Percentiles rank a stretch among this genome's conserved stretches.
Conservation (phyloP, 257 asterid genomes). For the Salvia rosmarinus region DNA sequence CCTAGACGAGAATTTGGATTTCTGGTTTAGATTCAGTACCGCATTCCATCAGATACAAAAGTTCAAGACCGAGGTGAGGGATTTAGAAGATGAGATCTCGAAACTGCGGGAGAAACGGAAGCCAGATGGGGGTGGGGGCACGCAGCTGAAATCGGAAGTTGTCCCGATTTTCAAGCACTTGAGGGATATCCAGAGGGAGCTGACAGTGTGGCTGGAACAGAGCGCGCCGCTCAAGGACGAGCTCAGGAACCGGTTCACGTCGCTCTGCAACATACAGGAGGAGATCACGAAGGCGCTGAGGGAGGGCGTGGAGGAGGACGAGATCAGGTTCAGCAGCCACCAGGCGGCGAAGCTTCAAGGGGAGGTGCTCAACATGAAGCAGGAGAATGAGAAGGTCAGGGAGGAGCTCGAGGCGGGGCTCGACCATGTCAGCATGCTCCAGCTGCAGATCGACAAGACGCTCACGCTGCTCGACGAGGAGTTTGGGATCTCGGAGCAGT, state of each 20-base stretch:
- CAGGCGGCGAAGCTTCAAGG: constrained; percentile 75
- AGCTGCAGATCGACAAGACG: constrained; percentile 47
- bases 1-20: constrained; percentile 56
- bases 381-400: constrained; percentile 57
- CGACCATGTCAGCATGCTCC: constrained; percentile 48
- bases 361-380: constrained; percentile 63
- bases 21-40: constrained; percentile 72
- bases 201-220: constrained; percentile 50
- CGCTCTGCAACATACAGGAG: constrained; percentile 53
- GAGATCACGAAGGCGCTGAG: constrained; percentile 50
- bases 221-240: constrained; percentile 52
- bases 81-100: constrained; percentile 46
- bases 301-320: constrained; percentile 56
- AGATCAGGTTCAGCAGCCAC: constrained; percentile 54
- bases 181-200: constrained; percentile 53
- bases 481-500: constrained; percentile 46
- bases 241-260: constrained; percentile 41
- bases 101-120: constrained; percentile 43
- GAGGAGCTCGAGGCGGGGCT: constrained; percentile 55
- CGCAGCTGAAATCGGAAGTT: constrained; percentile 49
- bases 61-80: constrained; percentile 56
- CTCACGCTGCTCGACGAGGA: constrained; percentile 45
- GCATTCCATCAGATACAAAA: constrained; percentile 58
- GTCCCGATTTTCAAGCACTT: constrained; percentile 60
- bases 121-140: constrained; percentile 20